phyloP scores from a whole-genome alignment of 2,329 filamentous ascomycete genomes.

The Trichothecium sympodiale region DNA sequence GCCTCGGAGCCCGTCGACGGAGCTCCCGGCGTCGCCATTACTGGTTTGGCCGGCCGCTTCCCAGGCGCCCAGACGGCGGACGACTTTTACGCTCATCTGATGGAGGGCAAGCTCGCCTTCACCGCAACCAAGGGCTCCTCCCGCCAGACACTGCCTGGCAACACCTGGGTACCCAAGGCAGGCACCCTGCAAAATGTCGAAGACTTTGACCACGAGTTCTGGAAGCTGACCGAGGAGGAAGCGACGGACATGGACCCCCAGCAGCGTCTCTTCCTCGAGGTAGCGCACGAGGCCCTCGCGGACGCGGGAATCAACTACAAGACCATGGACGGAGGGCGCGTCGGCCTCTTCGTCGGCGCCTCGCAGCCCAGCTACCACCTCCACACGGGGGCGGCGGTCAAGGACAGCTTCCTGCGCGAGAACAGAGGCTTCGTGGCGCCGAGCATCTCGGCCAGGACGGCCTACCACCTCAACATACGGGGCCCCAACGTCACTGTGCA shows the following conservation, averaged over 20 bases:
- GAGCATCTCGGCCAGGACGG: constrained; percentile 3
- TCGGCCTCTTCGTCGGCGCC: constrained; percentile 3
- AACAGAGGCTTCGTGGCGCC: neutral
- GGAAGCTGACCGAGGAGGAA: constrained; percentile 2
- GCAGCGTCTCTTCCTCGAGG: constrained; percentile 12
- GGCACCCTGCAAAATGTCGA: constrained; percentile 27
- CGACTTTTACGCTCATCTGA: constrained; percentile 6
- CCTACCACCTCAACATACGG: constrained; percentile 5
- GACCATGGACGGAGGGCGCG: neutral
- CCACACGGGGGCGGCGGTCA: neutral
- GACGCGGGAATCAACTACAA: constrained; percentile 7
- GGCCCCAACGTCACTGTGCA: constrained; percentile 27
- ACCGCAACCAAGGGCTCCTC: neutral
- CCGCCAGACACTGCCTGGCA: constrained; percentile 5
- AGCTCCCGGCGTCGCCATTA: constrained; percentile 4
- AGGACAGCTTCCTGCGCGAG: neutral
- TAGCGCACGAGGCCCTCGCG: constrained; percentile 10
- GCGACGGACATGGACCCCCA: constrained; percentile 5
- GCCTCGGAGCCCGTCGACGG: constrained; percentile 5
- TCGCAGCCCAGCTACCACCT: neutral
- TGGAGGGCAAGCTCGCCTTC: constrained; percentile 3
- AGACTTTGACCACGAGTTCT: constrained; percentile 16
- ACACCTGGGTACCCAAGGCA: constrained; percentile 7
- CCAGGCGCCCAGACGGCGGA: constrained; percentile 5
- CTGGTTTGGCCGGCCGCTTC: constrained; percentile 6